Evolutionary conservation across 176 grass and related monocot genomes (phyloP), one percentile per base, ranked within the genome.

Genomic region (Avena insularis): DNA sequence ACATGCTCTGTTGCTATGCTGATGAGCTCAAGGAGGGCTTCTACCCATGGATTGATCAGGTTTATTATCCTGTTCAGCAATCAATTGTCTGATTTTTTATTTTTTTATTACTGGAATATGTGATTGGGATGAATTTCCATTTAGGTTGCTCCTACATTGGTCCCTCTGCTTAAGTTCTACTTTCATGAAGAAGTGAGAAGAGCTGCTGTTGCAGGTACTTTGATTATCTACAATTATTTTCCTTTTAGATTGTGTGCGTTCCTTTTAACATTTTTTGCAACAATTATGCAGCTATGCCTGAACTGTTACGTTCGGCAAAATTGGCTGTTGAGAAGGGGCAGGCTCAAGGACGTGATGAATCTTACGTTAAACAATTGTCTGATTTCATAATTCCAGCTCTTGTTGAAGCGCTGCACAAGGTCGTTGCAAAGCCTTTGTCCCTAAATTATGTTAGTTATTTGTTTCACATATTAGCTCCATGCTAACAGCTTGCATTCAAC

Each of bases 11-110:
- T 87, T 99, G 97, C 69, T 99, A 99, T 86, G 97, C 97, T 72
- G 97, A 99, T 92, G 97, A 99, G 63, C 94, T 99, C 35, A 96
- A 99, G 77, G 97, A 99, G 83, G 97, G 97, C 8, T 99, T 99
- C 91, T 99, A 90, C 77, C 97, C 97, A 60, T 99, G 97, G 97
- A 96, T 99, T 46, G 97, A 99, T 86, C 97, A 99, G 97, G 97
- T 99, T 91, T 80, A 31, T 83, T 62, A 58, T 60, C 53, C 47
- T 4, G 21, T 54, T n/a, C 40, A 59, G 31, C 25, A 50, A 67
- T 40, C 46, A 46, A 59, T 27, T 81, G 0, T 79, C 3, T 82
- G 82, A 59, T 38, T 71, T 38, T 31, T 81, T 53, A 79, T 35
- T 33, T 84, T 61, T 61, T 27, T 2, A 43, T 58, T 35, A 71